Percentiles rank a stretch among this genome's conserved stretches.
Conservation (phyloP, 1,139 yeast genomes). For the Wickerhamiella infanticola region DNA sequence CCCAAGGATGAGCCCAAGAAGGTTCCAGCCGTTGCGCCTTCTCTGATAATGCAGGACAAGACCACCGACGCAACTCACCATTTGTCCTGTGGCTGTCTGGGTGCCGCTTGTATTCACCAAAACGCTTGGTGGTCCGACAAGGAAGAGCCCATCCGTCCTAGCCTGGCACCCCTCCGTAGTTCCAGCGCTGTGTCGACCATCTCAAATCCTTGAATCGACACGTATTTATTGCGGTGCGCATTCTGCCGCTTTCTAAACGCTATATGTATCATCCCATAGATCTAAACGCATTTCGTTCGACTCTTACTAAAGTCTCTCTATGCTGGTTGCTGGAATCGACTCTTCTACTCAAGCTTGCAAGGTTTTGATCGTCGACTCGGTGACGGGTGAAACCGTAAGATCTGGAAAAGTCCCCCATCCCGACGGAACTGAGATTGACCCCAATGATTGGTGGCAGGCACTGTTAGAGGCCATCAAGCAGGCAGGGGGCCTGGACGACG, state of each 20-base stretch:
- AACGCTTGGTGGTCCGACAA: conserved; percentile 30
- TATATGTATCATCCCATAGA: no score
- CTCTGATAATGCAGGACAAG: conserved; percentile 33
- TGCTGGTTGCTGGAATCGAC: conserved; percentile 14
- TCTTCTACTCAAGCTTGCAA: conserved; percentile 17
- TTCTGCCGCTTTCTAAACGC: no score
- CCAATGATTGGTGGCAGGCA: conserved; percentile 14
- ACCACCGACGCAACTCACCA: conserved; percentile 32
- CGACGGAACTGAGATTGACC: conserved; percentile 14
- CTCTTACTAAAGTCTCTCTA: no score
- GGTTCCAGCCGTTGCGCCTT: conserved; percentile 34
- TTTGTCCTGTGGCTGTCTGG: conserved; percentile 33
- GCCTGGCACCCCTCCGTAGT: conserved; percentile 12
- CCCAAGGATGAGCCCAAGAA: conserved; percentile 12
- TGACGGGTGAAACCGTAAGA: conserved; percentile 10
- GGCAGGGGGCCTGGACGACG: conserved; percentile 14
- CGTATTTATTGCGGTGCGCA: background rate
- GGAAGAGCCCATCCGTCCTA: conserved; percentile 13
- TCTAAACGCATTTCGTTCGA: no score
- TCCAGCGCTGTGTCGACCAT: conserved; percentile 9
- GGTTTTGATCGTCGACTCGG: conserved; percentile 10
- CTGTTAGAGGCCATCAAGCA: conserved; percentile 8
- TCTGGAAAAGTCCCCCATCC: conserved; percentile 12
- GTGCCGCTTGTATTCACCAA: conserved; percentile 31
- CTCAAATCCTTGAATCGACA: background rate